Conservation (phyloP, 768 basidiomycete genomes). For the Lactarius sanguifluus region DNA sequence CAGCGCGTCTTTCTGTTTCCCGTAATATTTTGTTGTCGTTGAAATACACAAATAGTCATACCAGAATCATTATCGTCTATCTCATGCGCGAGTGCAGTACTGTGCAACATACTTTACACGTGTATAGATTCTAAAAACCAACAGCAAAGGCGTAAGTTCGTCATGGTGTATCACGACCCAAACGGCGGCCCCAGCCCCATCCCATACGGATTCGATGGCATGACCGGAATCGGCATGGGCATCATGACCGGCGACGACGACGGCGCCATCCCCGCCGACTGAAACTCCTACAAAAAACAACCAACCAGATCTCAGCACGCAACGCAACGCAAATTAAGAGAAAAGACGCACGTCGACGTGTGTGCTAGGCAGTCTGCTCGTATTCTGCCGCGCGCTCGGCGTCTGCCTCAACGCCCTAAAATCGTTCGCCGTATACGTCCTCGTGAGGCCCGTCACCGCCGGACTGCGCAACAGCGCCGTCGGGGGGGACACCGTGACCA, state of each 20-base stretch:
- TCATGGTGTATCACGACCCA: conserved; percentile 12
- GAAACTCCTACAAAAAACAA: conserved; percentile 12
- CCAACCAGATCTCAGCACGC: no score
- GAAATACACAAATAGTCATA: not conserved
- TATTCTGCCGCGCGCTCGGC: conserved; percentile 73
- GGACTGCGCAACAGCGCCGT: conserved; percentile 68
- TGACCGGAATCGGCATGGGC: conserved; percentile 12
- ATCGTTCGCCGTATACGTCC: conserved; percentile 79
- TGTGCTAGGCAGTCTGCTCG: conserved; percentile 82
- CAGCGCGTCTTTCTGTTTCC: no score
- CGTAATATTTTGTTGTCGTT: not conserved
- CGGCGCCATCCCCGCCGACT: conserved; percentile 10
- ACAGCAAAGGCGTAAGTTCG: not conserved
- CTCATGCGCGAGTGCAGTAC: not conserved
- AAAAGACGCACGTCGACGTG: conserved; percentile 64
- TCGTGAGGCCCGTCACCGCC: conserved; percentile 74
- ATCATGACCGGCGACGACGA: conserved; percentile 19
- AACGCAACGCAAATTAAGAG: no score
- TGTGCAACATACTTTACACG: not conserved
- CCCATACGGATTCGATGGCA: conserved; percentile 21
- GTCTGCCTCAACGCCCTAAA: conserved; percentile 73
- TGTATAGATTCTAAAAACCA: not conserved
- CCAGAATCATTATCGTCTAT: not conserved
- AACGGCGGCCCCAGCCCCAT: conserved; percentile 25
- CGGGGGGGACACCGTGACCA: conserved; percentile 68